These are phyloP conservation scores for Galium porrigens DNA, from an alignment of 305 asterid genomes.

Conservation along the genomic window DNA sequence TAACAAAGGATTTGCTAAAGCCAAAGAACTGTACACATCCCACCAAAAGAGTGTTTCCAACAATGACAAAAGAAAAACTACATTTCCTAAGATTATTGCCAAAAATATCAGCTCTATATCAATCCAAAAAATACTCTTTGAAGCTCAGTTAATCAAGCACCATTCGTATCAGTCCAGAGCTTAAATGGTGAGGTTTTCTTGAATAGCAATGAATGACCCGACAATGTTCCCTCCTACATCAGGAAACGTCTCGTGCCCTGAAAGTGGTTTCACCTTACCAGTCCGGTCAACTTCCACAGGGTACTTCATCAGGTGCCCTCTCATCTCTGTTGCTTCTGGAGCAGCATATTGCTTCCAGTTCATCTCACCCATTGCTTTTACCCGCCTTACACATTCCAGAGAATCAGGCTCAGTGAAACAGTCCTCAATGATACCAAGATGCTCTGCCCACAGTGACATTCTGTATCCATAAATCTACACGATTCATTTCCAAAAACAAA, in stretches of 20 bases:
- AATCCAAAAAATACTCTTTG: not conserved
- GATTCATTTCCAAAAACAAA: conserved; percentile 10
- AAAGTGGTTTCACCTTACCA: conserved; percentile 66
- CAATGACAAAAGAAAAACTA: not conserved
- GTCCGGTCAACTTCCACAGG: conserved; percentile 69
- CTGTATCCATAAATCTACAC: conserved; percentile 72
- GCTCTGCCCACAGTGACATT: conserved; percentile 99
- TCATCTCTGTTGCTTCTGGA: conserved; percentile 60
- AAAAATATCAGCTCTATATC: not conserved
- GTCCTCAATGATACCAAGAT: conserved; percentile 71
- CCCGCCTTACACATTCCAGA: conserved; percentile 63
- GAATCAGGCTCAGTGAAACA: conserved; percentile 70
- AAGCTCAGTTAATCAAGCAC: not conserved
- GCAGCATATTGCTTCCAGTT: conserved; percentile 74
- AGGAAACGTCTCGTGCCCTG: conserved; percentile 65
- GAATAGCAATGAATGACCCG: conserved; percentile 77
- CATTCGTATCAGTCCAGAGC: not conserved
- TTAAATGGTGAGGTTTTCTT: conserved; percentile 79
- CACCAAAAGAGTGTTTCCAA: not conserved
- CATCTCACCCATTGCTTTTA: conserved; percentile 59
- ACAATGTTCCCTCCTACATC: conserved; percentile 82
- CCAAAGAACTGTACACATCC: not conserved
- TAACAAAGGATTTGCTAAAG: not conserved
- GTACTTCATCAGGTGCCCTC: conserved; percentile 74
- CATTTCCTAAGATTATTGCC: not conserved